Base-by-base conservation (phyloP, 352 stramenopile genomes). In the Pythium folliculosum region DNA sequence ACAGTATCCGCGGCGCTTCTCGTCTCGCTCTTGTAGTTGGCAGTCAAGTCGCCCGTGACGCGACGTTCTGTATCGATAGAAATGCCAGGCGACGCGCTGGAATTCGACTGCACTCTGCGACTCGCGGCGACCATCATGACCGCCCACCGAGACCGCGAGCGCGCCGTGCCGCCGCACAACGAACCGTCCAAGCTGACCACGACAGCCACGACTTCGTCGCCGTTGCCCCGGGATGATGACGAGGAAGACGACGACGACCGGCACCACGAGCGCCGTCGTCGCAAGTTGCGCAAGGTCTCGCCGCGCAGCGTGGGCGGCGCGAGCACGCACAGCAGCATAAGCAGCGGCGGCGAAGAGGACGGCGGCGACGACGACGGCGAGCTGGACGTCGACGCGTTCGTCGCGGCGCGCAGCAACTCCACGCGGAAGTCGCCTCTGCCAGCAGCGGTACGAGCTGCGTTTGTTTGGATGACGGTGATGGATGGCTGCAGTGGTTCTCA, bases 251-350 rank as follows among this genome's bases (percentile, higher is more conserved):
- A 47, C 27, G 25, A 30, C 19, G 5, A 27, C 27, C 27, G 27
- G 3, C 2, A 5, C 27, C 27, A 32, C 21, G 35, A 40, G 8
- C 1, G 40, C 21, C 53, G 30, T 44, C 51, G 43, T 40, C 53
- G 44, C 23, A 69, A 69, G 62, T 35, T 57, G 19, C 52, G 62
- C 44, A 62, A 62, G 32, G 62, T 63, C 6, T 69, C 62, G 1
- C 62, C 62, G 14, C 61, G 61, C 6, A 66, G 49, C 22, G 61
- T 56, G 1, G 44, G 37, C 30, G 37, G 45, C 14, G 21, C 35
- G 16, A 65, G 44, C 57, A 8, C 47, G 2, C 61, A 57, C 21
- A 62, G 62, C 44, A 44, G 43, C 21, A 14, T 35, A 21, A 69
- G 62, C 53, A 69, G 62, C 27, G 38, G 22, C 7, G 60, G 37